Evolutionary conservation across 345 rosid species (phyloP), one percentile per base, ranked within the genome.

Genomic region (Gynandropsis gynandra): DNA sequence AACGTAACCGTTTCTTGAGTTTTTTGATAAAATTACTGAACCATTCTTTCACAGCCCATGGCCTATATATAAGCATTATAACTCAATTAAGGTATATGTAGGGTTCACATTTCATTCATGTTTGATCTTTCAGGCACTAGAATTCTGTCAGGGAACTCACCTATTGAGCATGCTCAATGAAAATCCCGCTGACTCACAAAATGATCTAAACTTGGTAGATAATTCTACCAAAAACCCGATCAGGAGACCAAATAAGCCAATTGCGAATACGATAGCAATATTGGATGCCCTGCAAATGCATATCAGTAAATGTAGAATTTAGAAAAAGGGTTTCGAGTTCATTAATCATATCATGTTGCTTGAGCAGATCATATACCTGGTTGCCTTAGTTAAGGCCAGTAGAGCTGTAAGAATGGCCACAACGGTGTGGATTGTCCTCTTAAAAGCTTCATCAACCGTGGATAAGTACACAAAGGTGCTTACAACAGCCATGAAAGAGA

Each of bases 401-500:
- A 87, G 78, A 47, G 96, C 95, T 20, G 98, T 87, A 54, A 87
- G 74, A 61, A 92, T 92, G 54, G 93, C 86, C 34, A 81, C 95
- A 47, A 56, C 87, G 12, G 87, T 69, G 69, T 87, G 95, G 42
- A 87, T 78, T 42, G 93, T 68, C 79, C 96, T 70, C 66, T 92
- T 87, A 46, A 66, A 68, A 38, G 69, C 74, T 78, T 92, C 98
- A 71, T 66, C 64, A 44, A 78, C 74, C 6, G 85, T 80, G 50
- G 95, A 69, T 41, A 87, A 62, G 82, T 80, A 80, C 36, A 92
- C 71, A 37, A 92, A 87, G 8, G 95, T 92, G 75, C 89, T 84
- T 58, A 84, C 81, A 14, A 92, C 89, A 34, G 95, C 98, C 95
- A 92, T 82, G 80, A 92, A 92, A 40, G 98, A 92, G 54, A 92